phyloP scores from a whole-genome alignment of 768 basidiomycete genomes.

The Guyanaporus albipodus region DNA sequence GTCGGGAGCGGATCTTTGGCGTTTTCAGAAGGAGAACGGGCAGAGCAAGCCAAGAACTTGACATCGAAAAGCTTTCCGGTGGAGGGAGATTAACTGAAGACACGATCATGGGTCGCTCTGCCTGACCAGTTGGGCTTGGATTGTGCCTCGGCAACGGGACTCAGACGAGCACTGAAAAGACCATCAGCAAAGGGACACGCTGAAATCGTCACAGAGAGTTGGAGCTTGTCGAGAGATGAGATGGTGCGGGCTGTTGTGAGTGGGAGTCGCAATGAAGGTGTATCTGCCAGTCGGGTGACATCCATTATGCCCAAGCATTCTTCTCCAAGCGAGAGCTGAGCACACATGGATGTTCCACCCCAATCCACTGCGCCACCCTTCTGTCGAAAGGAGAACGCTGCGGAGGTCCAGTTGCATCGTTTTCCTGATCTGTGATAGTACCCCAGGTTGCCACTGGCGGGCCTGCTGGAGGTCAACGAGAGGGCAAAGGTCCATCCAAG shows the following conservation, averaged over 20 bases:
- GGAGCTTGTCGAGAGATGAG: not conserved
- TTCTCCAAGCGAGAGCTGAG: conserved; percentile 6
- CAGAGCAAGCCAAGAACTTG: conserved; percentile 15
- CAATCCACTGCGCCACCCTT: not conserved
- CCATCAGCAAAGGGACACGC: conserved; percentile 13
- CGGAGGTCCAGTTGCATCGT: not conserved
- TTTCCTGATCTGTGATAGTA: no score
- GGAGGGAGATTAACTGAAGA: conserved; percentile 12
- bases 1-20: not conserved
- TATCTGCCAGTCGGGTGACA: conserved; percentile 3
- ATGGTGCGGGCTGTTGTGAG: not conserved
- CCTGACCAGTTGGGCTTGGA: conserved; percentile 1
- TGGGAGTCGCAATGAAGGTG: not conserved
- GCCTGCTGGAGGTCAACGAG: conserved; percentile 5
- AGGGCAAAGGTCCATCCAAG: conserved; percentile 17
- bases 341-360: conserved; percentile 12
- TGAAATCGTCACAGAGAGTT: conserved; percentile 14
- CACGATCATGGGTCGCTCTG: conserved; percentile 3
- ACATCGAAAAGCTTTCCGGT: conserved; percentile 20
- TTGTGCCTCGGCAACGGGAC: not conserved
- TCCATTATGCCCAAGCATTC: conserved; percentile 1
- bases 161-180: conserved; percentile 6
- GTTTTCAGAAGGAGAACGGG: not conserved
- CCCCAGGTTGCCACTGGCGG: no score
- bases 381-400: conserved; percentile 9